Conservation (phyloP, 2,329 filamentous ascomycete species). For the Exophiala lecanii-corni region DNA sequence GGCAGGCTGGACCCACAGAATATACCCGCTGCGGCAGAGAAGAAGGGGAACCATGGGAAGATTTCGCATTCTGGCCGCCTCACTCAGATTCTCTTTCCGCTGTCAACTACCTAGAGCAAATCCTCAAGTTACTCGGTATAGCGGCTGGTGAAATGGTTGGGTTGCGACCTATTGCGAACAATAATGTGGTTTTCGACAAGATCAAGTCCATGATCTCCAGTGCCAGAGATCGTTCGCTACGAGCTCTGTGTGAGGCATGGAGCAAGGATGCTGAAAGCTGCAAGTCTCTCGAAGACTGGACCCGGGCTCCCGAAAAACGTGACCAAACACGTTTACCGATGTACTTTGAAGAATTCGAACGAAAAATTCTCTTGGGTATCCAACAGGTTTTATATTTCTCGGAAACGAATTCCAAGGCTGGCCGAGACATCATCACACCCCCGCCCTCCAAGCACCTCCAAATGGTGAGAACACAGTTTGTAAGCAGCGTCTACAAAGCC, state of each 20-base stretch:
- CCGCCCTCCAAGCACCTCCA: slow-evolving; percentile 83
- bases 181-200: slow-evolving; percentile 60
- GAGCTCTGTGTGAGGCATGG: slow-evolving; percentile 85
- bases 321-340: slow-evolving; percentile 90
- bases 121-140: slow-evolving; percentile 76
- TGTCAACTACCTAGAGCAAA: slow-evolving; percentile 81
- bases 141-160: slow-evolving; percentile 81
- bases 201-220: slow-evolving; percentile 70
- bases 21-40: slow-evolving; percentile 70
- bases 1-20: slow-evolving; percentile 69
- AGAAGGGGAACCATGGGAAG: slow-evolving; percentile 79
- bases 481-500: slow-evolving; percentile 88
- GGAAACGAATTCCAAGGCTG: slow-evolving; percentile 70
- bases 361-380: slow-evolving; percentile 74
- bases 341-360: slow-evolving; percentile 80
- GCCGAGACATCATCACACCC: slow-evolving; percentile 73
- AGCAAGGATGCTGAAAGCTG: slow-evolving; percentile 88
- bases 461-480: slow-evolving; percentile 87
- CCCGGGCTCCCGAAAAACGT: slow-evolving; percentile 70
- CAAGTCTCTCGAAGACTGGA: slow-evolving; percentile 92
- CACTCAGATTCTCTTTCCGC: slow-evolving; percentile 87
- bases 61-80: slow-evolving; percentile 93
- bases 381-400: slow-evolving; percentile 94
- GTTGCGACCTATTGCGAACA: slow-evolving; percentile 60
- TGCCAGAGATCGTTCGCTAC: slow-evolving; percentile 78